Evolutionary conservation across 2,329 filamentous ascomycete species (phyloP), one percentile per base, ranked within the genome.

Genomic region (Escovopsis sp.): DNA sequence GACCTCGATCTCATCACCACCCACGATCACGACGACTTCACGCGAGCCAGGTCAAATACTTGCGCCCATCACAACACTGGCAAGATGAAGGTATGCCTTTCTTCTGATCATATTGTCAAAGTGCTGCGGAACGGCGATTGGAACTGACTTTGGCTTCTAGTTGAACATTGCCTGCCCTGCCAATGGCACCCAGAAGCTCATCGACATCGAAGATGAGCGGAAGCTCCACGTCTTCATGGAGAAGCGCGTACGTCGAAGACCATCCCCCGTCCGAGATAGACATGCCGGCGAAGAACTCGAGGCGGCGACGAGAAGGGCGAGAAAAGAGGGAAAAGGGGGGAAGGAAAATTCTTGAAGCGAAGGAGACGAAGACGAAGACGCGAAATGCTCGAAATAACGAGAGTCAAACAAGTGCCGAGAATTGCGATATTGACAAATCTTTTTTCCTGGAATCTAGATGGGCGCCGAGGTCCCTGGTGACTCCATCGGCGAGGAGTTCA

Each of bases 181-280:
- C 79, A 96, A 96, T 72, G 90, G 90, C 79, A 90, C 86, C 61
- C 90, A 98, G 70, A 98, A 98, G 77, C 76, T 98, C 63, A 79
- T 98, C 72, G 92, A 98, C 55, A 71, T 98, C 57, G 90, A 98
- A 61, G 92, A 98, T 82, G 92, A 98, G 70, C 86, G 87, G 71
- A 94, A 94, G 78, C 78, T 96, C 65, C 82, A 85, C 64, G 76
- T 90, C 71, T 96, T 96, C 79, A 87, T 94, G 80, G 90, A 96
- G 68, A 87, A 87, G 76, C 83, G 84, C 68, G 81, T 81, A 77
- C 62, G 75, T 73, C 48, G 39, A 47, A 11, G 11, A 25, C 2
- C 9, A 32, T 18, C 33, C 34, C 32, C 17, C 38, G 37, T 31
- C 28, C 31, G 37, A 34, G 31, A 38, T 28, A 28, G 27, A n/a